Evolutionary conservation across 345 rosid genomes (phyloP), one percentile per base, ranked within the genome.

Genomic region (Linum usitatissimum): DNA sequence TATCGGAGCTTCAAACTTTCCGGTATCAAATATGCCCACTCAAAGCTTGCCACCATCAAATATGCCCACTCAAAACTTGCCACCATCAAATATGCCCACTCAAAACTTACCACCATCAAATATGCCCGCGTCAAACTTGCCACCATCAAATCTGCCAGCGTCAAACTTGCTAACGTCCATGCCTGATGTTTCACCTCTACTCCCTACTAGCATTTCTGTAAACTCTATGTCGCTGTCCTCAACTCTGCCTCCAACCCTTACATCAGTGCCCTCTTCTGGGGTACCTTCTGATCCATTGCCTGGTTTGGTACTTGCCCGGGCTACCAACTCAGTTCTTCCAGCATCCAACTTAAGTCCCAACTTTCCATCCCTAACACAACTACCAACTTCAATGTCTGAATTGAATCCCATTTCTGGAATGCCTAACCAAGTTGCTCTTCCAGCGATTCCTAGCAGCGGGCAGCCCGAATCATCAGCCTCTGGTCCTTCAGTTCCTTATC

Each of bases 211-310:
- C 75, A 76, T 70, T 39, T 64, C 68, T 75, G 53, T 68, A 69
- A 3, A 62, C 90, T 20, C 68, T 71, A 70, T 83, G 57, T 73
- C 80, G 30, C 73, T 78, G 51, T 59, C 79, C 9, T 79, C 85
- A 51, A 63, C 73, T 56, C 67, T 80, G 56, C 78, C 68, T 7
- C 64, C 92, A 28, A 62, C 74, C 9, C 59, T 76, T 60, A 79
- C 77, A 18, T 58, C 74, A 15, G 72, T 75, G 55, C 81, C 83
- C 34, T 67, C 86, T 72, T 69, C 86, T 68, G 64, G 84, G 60
- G 74, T 73, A 66, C 70, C 82, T 70, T 85, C 90, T 30, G 95
- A 86, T 69, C 70, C 80, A 67, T 69, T 83, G 23, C 76, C 84
- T 40, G 71, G 71, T 72, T 65, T 77, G 65, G 59, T 83, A 61